phyloP scores from a whole-genome alignment of 805 yeast genomes.

The Suhomyces vadensis region DNA sequence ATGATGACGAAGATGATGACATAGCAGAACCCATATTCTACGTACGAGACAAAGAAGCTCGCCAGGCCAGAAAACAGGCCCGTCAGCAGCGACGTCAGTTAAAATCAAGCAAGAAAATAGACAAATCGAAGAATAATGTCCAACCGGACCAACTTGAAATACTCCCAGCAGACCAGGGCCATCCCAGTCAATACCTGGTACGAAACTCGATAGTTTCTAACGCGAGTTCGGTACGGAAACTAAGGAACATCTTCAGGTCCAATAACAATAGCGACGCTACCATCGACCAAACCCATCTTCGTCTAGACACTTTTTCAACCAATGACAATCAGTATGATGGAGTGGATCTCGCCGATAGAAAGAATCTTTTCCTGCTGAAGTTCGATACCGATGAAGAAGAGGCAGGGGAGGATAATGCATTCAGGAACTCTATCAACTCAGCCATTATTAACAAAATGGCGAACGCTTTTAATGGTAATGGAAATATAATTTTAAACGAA shows the following conservation, averaged over 20 bases:
- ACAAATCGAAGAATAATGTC: not conserved
- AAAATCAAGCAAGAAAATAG: not conserved
- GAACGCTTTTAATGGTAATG: slow-evolving; percentile 5
- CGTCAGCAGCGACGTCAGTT: not conserved
- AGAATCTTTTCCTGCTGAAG: slow-evolving; percentile 16
- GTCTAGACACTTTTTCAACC: not conserved
- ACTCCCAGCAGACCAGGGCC: not conserved
- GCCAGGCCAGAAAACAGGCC: not conserved
- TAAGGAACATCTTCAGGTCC: slow-evolving; percentile 12
- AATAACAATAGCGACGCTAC: slow-evolving; percentile 1
- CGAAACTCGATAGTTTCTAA: slow-evolving; percentile 11
- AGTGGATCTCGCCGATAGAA: slow-evolving; percentile 13
- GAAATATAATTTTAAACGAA: not conserved
- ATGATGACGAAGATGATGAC: not conserved
- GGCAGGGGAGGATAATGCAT: not conserved
- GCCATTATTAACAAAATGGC: slow-evolving; percentile 25
- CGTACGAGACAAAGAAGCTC: slow-evolving; percentile 1
- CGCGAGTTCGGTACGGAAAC: slow-evolving; percentile 12
- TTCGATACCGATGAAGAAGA: slow-evolving; percentile 21
- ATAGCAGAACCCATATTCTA: slow-evolving; percentile 1
- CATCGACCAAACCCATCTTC: not conserved
- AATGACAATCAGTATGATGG: slow-evolving; percentile 5
- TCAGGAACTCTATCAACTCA: slow-evolving; percentile 21
- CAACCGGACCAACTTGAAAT: not conserved
- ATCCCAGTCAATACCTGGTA: slow-evolving; percentile 1